These are phyloP conservation scores for Wickerhamiella siamensis DNA, from an alignment of 805 yeast genomes.

Conservation along the genomic window DNA sequence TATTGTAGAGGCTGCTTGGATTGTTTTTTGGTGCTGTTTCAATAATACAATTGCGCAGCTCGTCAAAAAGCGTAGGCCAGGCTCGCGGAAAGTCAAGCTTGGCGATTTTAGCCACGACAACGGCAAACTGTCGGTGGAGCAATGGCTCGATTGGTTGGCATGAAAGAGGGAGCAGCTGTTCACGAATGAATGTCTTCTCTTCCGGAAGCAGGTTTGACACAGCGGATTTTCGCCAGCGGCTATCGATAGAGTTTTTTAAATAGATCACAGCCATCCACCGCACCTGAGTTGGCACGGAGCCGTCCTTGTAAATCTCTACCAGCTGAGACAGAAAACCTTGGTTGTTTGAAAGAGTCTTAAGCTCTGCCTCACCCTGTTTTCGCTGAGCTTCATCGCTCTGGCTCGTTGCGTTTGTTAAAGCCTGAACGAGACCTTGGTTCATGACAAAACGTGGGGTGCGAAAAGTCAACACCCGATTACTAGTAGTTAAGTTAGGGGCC, in stretches of 20 bases:
- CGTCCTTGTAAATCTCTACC: constrained; percentile 15
- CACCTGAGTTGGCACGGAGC: constrained; percentile 24
- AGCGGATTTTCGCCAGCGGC: constrained; percentile 66
- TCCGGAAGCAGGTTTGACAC: constrained; percentile 40
- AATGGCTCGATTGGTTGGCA: constrained; percentile 36
- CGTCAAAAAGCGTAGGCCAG: constrained; percentile 74
- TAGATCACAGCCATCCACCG: constrained; percentile 83
- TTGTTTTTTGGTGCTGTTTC: constrained; percentile 8
- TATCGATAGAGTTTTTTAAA: constrained; percentile 76
- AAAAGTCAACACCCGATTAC: not conserved
- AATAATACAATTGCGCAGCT: constrained; percentile 21
- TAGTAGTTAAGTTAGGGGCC: no score
- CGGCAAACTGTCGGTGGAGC: constrained; percentile 70
- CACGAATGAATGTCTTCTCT: constrained; percentile 45
- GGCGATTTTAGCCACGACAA: constrained; percentile 62
- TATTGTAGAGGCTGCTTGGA: constrained; percentile 39
- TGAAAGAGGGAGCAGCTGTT: constrained; percentile 4
- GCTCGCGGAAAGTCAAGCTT: constrained; percentile 74
- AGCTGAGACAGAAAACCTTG: constrained; percentile 12
- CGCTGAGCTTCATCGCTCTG: constrained; percentile 11
- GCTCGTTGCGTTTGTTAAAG: constrained; percentile 14
- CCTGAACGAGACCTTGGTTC: constrained; percentile 11
- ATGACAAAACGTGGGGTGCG: not conserved
- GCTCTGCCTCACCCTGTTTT: constrained; percentile 12
- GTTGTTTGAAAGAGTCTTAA: constrained; percentile 4